Percentiles rank a stretch among this genome's conserved stretches.
Evolutionary conservation across 768 basidiomycete genomes (phyloP).

Genomic region (Rhodotorula kratochvilovae): DNA sequence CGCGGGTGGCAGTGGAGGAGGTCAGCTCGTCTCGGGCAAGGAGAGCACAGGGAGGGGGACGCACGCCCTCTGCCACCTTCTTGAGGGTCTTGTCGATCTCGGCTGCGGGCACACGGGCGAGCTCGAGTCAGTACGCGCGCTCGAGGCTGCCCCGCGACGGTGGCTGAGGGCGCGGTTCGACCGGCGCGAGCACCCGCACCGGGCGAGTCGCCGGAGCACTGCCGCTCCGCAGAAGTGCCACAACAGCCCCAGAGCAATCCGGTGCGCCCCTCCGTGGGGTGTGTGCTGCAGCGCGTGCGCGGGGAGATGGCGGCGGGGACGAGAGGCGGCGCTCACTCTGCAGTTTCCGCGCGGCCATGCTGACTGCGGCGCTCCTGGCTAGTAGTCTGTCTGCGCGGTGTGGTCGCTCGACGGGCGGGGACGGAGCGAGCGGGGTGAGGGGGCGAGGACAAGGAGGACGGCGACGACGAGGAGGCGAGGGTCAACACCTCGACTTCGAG

Average conservation of each 20-base stretch:
- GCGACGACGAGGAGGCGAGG: too few species aligned
- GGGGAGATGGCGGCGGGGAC: conserved; percentile 9
- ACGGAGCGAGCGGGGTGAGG: not conserved
- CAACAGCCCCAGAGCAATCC: too few species aligned
- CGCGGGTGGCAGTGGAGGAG: not conserved
- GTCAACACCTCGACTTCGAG: too few species aligned
- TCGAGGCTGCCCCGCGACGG: not conserved
- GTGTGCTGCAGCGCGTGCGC: not conserved
- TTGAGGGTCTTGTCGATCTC: conserved; percentile 99
- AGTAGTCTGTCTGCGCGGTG: not conserved
- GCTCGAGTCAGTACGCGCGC: not conserved
- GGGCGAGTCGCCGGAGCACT: too few species aligned
- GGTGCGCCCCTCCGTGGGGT: too few species aligned
- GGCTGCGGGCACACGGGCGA: conserved; percentile 54
- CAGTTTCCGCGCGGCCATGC: conserved; percentile 85
- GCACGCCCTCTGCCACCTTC: conserved; percentile 83
- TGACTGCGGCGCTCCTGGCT: conserved; percentile 1
- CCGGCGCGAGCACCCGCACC: too few species aligned
- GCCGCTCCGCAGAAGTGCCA: too few species aligned
- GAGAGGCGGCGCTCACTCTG: conserved; percentile 58
- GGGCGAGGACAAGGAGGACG: not conserved
- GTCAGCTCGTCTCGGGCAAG: not conserved
- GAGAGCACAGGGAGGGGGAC: not conserved
- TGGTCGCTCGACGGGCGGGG: not conserved
- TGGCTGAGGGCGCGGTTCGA: not conserved